Base-by-base conservation (phyloP, 495 filamentous ascomycete species). In the Penicillium cosmopolitanum region DNA sequence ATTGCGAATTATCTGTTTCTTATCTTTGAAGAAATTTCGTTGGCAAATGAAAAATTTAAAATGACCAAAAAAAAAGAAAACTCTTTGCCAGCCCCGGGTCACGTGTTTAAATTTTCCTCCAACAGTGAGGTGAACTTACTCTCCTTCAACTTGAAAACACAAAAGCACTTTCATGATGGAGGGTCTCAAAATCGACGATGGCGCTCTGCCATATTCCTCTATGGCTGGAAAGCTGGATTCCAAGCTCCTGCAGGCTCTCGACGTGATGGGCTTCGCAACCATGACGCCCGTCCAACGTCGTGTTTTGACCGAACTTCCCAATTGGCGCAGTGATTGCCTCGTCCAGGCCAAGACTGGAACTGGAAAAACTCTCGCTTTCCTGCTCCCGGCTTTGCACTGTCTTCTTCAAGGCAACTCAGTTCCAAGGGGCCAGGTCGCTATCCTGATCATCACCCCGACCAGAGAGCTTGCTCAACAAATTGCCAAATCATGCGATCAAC, bases 321-420 rank as follows among this genome's bases (percentile, higher is more conserved):
- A 61, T 34, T 77, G 79, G 73, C 73, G 72, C 55, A 78, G 73
- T 56, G 82, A 85, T 65, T 84, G 80, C 48, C 74, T 82, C 15
- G 90, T 90, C 42, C 90, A 93, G 76, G 90, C 90, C 56, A 91
- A 88, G 70, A 94, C 90, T n/a, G 90, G 90, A 64, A 93, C 90
- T 5, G 90, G 90, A 57, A 94, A 94, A 69, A 94, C 90, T 1
- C 78, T 92, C 38, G 90, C 88, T 16, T 94, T 94, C 73, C 75
- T 94, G 21, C 72, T 93, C 0, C 90, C 90, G n/a, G 79, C 86
- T 9, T 71, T 93, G 55, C 88, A 94, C 67, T 84, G 83, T 50
- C 77, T 91, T 16, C 68, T 92, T 23, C 55, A 67, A 56, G 65
- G 68, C 15, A 42, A 68, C 7, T 35, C 53, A 11, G 50, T 65